Base-by-base conservation (phyloP, 2,329 filamentous ascomycete genomes). In the Mycogone perniciosa region DNA sequence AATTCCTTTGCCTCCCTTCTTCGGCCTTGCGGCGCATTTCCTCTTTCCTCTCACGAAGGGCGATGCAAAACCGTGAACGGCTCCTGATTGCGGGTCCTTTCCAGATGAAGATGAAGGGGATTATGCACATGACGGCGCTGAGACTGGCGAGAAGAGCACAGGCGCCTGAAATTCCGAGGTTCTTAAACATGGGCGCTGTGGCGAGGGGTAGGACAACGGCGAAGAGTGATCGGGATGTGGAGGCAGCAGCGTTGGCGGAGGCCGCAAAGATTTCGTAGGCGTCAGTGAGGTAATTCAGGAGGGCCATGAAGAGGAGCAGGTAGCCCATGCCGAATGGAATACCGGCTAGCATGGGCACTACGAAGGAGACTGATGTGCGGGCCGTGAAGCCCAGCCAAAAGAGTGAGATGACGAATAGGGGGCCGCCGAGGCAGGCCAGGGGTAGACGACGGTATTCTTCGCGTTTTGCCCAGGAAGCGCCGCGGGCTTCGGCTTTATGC, bases 141-240 rank as follows among this genome's bases (percentile, higher is more conserved):
- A 80, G 60, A 0, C 75, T 76, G 6, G 72, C 77, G 1, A 80
- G 68, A 6, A 80, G 62, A n/a, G 74, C 73, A 50, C 75, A 77
- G n/a, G 75, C 76, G 1, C 76, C 75, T 1, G 67, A 58, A 20
- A 80, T 74, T 2, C 72, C 72, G 1, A 80, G 67, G 3, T 61
- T 62, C 2, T 56, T 51, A 53, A 80, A 80, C 73, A 80, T 77
- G 52, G 68, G 69, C 2, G 67, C 64, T 3, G 76, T 75, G 8
- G 76, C 76, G 13, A 86, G 69, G 4, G 82, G 82, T 42, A 86
- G 69, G 1, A 83, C 67, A 1, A 96, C 91, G 41, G 90, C 89
- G 1, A 92, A 95, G 66, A 97, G 89, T 86, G 93, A 93, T 49
- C 93, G 91, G 1, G 88, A 96, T 70, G 70, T 95, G 50, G 93